These are phyloP conservation scores for Trypethelium eluteriae DNA, from an alignment of 495 filamentous ascomycete genomes.

Conservation along the genomic window DNA sequence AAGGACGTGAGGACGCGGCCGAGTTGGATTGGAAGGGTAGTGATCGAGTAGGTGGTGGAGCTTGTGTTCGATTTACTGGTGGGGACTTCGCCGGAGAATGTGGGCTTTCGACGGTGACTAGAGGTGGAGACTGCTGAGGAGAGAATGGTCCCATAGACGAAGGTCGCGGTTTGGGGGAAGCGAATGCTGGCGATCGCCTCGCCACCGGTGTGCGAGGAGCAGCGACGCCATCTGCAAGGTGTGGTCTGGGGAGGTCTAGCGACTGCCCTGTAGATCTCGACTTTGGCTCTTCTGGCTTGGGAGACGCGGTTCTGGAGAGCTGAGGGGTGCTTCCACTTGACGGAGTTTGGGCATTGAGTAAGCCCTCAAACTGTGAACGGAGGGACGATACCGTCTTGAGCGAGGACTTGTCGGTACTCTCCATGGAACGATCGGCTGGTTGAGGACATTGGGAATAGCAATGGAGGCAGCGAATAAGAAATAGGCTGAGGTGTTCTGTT, in stretches of 20 bases:
- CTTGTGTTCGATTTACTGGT: slow-evolving; percentile 15
- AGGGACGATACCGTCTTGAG: slow-evolving; percentile 77
- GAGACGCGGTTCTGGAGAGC: slow-evolving; percentile 18
- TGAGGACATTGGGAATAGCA: slow-evolving; percentile 8
- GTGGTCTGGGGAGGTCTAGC: slow-evolving; percentile 7
- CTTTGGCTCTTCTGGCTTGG: slow-evolving; percentile 13
- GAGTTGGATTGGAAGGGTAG: neutral
- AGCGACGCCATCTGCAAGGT: slow-evolving; percentile 37
- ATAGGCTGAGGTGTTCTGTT: neutral
- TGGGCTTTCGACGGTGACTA: slow-evolving; percentile 66
- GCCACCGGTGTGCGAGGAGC: slow-evolving; percentile 18
- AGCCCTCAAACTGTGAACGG: slow-evolving; percentile 75
- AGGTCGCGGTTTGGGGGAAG: slow-evolving; percentile 27
- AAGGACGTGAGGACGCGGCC: neutral
- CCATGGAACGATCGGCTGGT: neutral
- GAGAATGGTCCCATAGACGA: slow-evolving; percentile 47
- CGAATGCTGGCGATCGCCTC: slow-evolving; percentile 15
- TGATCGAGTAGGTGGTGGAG: neutral
- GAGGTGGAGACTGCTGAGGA: slow-evolving; percentile 57
- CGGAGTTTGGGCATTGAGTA: slow-evolving; percentile 1
- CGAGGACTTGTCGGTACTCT: slow-evolving; percentile 16
- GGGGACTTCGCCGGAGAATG: slow-evolving; percentile 52
- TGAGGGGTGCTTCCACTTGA: neutral
- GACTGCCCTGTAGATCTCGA: slow-evolving; percentile 1
- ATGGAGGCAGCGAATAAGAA: slow-evolving; percentile 32